Conservation (phyloP, 2,329 filamentous ascomycete genomes). For the Scedosporium boydii region DNA sequence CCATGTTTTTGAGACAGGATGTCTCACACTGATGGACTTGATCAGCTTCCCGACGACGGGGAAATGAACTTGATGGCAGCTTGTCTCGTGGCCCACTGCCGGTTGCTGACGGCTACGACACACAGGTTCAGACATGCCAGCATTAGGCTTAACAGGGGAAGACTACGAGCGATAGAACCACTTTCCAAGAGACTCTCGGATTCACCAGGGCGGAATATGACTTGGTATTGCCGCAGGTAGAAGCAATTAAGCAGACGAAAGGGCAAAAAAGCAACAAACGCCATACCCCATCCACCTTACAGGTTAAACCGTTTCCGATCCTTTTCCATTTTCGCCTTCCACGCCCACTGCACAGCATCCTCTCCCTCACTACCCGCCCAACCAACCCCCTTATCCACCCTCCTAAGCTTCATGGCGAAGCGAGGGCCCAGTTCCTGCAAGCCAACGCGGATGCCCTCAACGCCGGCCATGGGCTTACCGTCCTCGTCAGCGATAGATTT, state of each 20-base stretch:
- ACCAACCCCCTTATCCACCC: slow-evolving; percentile 82
- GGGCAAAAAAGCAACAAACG: background rate
- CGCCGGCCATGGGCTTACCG: slow-evolving; percentile 74
- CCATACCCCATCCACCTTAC: slow-evolving; percentile 28
- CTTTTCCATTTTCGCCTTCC: slow-evolving; percentile 95
- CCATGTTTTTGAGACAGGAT: no score
- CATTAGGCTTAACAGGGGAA: no score
- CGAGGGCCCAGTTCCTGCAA: slow-evolving; percentile 79
- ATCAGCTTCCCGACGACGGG: no score
- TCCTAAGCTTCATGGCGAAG: slow-evolving; percentile 66
- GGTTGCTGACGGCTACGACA: no score
- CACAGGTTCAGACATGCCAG: no score
- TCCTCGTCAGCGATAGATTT: slow-evolving; percentile 77
- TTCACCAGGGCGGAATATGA: no score
- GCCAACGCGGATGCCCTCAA: slow-evolving; percentile 76
- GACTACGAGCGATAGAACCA: no score
- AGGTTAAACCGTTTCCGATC: slow-evolving; percentile 87
- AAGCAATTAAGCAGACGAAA: background rate
- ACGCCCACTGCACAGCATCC: slow-evolving; percentile 84
- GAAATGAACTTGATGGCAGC: no score
- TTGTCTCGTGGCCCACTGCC: no score
- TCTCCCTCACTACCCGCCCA: slow-evolving; percentile 57
- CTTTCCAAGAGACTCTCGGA: no score
- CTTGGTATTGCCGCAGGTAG: no score
- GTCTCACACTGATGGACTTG: no score